Evolutionary conservation across 495 filamentous ascomycete genomes (phyloP), one percentile per base, ranked within the genome.

Genomic region (Aspergillus nanangensis): DNA sequence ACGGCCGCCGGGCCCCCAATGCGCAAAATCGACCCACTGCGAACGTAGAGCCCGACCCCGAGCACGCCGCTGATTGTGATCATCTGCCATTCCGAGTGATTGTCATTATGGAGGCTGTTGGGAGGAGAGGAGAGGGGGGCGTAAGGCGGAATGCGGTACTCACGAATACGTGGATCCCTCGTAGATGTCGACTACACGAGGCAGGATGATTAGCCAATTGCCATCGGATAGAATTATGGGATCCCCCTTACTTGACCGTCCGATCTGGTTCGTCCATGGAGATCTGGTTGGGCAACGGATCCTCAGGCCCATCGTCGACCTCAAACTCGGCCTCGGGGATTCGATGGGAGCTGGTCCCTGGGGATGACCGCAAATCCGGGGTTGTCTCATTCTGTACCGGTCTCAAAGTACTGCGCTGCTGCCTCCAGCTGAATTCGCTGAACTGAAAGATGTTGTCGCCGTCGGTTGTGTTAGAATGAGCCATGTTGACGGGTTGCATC

Each of bases 31-130:
- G 67, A 57, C 5, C 72, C 74, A 22, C 64, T 64, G 27, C 65
- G 58, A 54, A 63, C 61, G 47, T 75, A 76, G n/a, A 79, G 61
- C 8, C 74, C 74, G 0, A 60, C 67, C 15, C 75, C 75, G 8
- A 77, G 61, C 0, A 64, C 67, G 8, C 65, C 69, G 43, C 67
- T 69, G 41, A 76, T 55, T 1, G 67, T 65, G 32, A 76, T 75
- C 54, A 70, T 68, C 71, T 70, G 40, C n/a, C n/a, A n/a, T n/a
- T n/a, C n/a, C n/a, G n/a, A n/a, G 4, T 15, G 1, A 7, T 15
- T 11, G 10, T n/a, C n/a, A n/a, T n/a, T n/a, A 33, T 38, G 29
- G 38, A 13, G 18, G 19, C 17, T 44, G 35, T 39, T 29, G 7
- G 11, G 25, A 29, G 25, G 25, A 29, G 8, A 44, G 18, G 21